These are phyloP conservation scores for Phytophthora pini DNA, from an alignment of 352 stramenopile genomes.

Conservation along the genomic window DNA sequence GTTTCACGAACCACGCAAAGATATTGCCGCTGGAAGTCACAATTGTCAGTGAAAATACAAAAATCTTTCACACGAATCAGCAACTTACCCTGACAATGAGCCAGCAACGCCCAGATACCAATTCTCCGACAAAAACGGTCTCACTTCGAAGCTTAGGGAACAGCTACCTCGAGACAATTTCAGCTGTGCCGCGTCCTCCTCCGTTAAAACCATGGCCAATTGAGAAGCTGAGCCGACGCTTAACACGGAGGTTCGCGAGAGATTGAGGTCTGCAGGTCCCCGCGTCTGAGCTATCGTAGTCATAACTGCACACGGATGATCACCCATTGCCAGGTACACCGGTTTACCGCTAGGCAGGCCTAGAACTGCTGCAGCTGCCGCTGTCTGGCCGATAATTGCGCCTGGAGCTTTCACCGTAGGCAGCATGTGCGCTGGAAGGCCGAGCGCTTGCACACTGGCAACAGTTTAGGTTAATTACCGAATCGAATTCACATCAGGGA, in stretches of 20 bases:
- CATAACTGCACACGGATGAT: constrained; percentile 73
- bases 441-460: constrained; percentile 54
- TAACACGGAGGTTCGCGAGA: constrained; percentile 60
- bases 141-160: constrained; percentile 62
- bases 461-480: not conserved
- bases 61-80: not conserved
- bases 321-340: constrained; percentile 72
- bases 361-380: constrained; percentile 20
- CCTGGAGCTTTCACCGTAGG: constrained; percentile 51
- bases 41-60: not conserved
- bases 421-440: constrained; percentile 56
- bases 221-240: constrained; percentile 80
- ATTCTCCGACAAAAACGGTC: constrained; percentile 57
- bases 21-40: constrained; percentile 57
- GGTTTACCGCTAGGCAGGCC: constrained; percentile 32
- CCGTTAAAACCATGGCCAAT: constrained; percentile 65
- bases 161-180: constrained; percentile 25
- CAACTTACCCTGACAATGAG: constrained; percentile 62
- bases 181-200: constrained; percentile 30
- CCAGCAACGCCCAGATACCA: constrained; percentile 65
- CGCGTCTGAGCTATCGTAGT: constrained; percentile 39
- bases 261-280: constrained; percentile 29
- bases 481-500: not conserved
- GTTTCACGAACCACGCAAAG: constrained; percentile 65
- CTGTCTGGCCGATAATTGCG: constrained; percentile 47